Base-by-base conservation (phyloP, 192 early-diverging fungal genomes). In the Coemansia sp. region DNA sequence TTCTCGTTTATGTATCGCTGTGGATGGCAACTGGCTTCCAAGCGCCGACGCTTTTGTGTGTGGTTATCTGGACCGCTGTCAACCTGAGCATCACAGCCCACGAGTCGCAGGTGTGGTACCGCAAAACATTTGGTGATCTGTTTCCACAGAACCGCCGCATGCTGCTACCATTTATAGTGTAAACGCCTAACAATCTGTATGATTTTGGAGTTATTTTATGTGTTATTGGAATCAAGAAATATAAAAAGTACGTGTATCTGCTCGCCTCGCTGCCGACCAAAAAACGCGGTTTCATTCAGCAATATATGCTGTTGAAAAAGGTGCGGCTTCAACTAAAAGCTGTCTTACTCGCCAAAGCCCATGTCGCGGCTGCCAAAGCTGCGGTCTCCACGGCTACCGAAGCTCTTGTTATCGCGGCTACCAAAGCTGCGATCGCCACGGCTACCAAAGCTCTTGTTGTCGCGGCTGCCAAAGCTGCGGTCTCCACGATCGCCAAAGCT, bases 61-160 rank as follows among this genome's bases (percentile, higher is more conserved):
- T 83, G 2, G 67, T 86, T n/a, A 19, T 80, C 3, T 93, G 89
- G 88, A 85, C 85, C 0, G 58, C 82, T 0, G 54, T 85, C n/a
- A 88, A 88, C 22, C 78, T 94, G 5, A 69, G 82, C 0, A 74
- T 87, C 47, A 80, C 86, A 0, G 88, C 91, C 2, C 78, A 67
- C 17, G 84, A 88, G 66, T 87, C 87, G n/a, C 80, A 85, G 48
- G 17, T 62, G 36, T 94, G 93, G 93, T 93, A 91, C 50, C 46
- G 48, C 26, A 22, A 46, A 10, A 83, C 72, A 21, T 93, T 94
- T 76, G 82, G 82, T 0, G 68, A 74, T 22, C 54, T 79, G 42
- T 88, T 83, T 21, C 72, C 73, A 4, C 47, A 34, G 21, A 49
- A 42, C 28, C 60, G 79, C 10, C 66, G 61, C 19, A 64, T 61